Base-by-base conservation (phyloP, 169 alveolate genomes). In the Cryptosporidium parvum region DNA sequence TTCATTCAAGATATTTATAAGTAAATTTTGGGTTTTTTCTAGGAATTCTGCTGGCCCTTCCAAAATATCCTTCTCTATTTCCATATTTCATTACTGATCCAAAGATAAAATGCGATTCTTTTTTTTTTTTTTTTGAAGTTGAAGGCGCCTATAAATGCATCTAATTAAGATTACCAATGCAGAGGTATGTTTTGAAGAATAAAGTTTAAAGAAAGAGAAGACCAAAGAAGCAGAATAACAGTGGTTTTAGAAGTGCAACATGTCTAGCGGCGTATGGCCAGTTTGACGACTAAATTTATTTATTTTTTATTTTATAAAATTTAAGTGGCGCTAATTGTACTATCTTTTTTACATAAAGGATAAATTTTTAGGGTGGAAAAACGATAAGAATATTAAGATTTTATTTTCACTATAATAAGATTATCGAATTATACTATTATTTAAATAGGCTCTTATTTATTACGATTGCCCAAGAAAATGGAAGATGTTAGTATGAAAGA, bases 11-110 rank as follows among this genome's bases (percentile, higher is more conserved):
- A 80, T 80, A 39, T 37, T 61, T 18, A 65, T 62, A 12, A 80
- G 52, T 23, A 80, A 26, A 39, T 62, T 26, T 18, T 62, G 73
- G 4, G 75, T 61, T 39, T 31, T 51, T 35, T 59, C 75, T 53
- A 80, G 18, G 31, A 80, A 80, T 18, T 80, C 89, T n/a, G 35
- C 62, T 33, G 73, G 37, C n/a, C 44, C 68, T 12, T 80, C 37
- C 29, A 80, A 29, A 21, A 37, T 39, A 21, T 45, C 56, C n/a
- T 56, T 56, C 37, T 56, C 72, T 23, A 29, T 65, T 33, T 29
- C 51, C 9, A 35, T 29, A 65, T 31, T 65, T 31, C 44, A 35
- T 14, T 4, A 65, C 26, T 31, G 23, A n/a, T 37, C 29, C 12
- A 21, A 31, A 18, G 18, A 31, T 59, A 5, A 16, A 59, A 18